Base-by-base conservation (phyloP, 371 early-diverging fungal species). In the Mortierella sp. region DNA sequence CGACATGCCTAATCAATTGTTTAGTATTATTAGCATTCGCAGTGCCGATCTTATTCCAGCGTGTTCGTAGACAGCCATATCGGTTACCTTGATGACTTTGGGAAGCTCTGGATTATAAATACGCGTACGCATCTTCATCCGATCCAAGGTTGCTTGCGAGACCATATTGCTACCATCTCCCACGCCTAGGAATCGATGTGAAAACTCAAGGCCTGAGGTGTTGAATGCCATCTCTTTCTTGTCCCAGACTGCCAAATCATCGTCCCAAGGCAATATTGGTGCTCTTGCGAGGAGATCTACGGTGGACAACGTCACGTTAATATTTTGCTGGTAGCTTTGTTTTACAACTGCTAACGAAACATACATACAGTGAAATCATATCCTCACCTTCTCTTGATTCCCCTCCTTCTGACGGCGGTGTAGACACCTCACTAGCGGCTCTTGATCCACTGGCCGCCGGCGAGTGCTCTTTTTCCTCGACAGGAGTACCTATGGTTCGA, bases 161-260 rank as follows among this genome's bases (percentile, higher is more conserved):
- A 88, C 81, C 58, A 83, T 76, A 43, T 88, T 84, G 23, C 81
- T 66, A 5, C 90, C 92, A 57, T 86, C 88, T 4, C 89, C 92
- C 2, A 80, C 79, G 37, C 92, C 92, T 70, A 89, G 80, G 59
- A 90, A 90, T 31, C 90, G 81, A 67, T 91, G 91, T 0, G 80
- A 69, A 46, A 73, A 81, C 56, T 90, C 90, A 9, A 90, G 62
- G 11, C 90, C 92, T 41, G 88, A 83, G 1, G 86, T 87, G 56
- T 89, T 89, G 61, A 87, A 87, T 47, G 82, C 83, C 8, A 90
- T 84, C n/a, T 80, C 75, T 6, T 76, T 80, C 56, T 86, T 82
- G 51, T 87, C 89, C 92, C 92, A 92, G 48, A 90, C 86, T n/a
- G 85, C 84, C 28, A 92, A 65, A 64, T 90, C 92, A 0, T 87